phyloP scores from a whole-genome alignment of 2,329 filamentous ascomycete genomes.

The Nannizzia gypsea region DNA sequence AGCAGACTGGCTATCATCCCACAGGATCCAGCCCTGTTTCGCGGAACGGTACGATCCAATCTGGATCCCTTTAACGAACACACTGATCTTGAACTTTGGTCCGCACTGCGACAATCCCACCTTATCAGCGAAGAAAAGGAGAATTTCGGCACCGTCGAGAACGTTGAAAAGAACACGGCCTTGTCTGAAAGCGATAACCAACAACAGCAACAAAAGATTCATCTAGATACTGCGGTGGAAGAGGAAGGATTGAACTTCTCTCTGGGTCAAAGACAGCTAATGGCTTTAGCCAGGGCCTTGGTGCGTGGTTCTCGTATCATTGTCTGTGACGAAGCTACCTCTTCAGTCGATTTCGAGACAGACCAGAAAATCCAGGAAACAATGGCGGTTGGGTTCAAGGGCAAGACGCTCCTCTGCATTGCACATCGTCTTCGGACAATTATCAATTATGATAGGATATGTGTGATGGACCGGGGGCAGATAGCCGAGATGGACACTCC shows the following conservation, averaged over 20 bases:
- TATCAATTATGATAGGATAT: conserved; percentile 86
- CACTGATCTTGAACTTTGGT: conserved; percentile 37
- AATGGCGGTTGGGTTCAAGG: conserved; percentile 72
- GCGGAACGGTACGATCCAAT: conserved; percentile 35
- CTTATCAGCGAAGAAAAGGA: conserved; percentile 38
- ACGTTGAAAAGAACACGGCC: background rate
- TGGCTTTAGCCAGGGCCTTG: conserved; percentile 83
- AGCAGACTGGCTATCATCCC: conserved; percentile 36
- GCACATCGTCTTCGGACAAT: conserved; percentile 88
- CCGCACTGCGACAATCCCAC: conserved; percentile 34
- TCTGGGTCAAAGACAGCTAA: conserved; percentile 84
- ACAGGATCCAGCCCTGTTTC: conserved; percentile 36
- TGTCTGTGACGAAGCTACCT: conserved; percentile 92
- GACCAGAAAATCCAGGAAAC: conserved; percentile 90
- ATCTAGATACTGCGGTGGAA: conserved; percentile 74
- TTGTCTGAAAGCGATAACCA: conserved; percentile 8
- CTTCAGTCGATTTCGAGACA: conserved; percentile 87
- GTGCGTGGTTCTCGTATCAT: conserved; percentile 84
- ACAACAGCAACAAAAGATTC: conserved; percentile 43
- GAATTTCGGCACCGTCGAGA: conserved; percentile 34
- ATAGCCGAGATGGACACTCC: conserved; percentile 84
- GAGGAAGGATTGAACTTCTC: conserved; percentile 96
- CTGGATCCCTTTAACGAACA: conserved; percentile 37
- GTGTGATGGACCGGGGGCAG: conserved; percentile 81
- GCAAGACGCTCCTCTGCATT: conserved; percentile 82